Conservation (phyloP, 1,284 basidiomycete genomes). For the Ustilago loliicola region DNA sequence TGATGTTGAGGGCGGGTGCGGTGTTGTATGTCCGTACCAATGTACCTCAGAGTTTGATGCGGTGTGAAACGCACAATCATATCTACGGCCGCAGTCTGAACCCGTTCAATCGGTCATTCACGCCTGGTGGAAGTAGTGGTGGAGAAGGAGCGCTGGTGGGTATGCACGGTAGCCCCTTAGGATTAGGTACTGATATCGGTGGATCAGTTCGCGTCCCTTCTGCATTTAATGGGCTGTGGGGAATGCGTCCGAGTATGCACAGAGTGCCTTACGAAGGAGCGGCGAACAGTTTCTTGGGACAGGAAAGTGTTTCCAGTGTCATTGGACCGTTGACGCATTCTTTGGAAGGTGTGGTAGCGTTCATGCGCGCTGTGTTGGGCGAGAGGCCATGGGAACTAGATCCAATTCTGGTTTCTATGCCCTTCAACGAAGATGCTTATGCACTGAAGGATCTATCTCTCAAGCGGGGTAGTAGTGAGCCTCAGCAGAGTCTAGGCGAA, state of each 20-base stretch:
- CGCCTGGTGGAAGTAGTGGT: conserved; percentile 82
- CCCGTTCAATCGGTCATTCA: conserved; percentile 78
- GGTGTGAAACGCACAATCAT: conserved; percentile 86
- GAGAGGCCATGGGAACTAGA: conserved; percentile 79
- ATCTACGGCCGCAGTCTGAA: conserved; percentile 82
- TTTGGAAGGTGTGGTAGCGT: conserved; percentile 76
- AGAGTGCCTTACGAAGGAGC: conserved; percentile 79
- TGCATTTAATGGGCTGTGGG: conserved; percentile 83
- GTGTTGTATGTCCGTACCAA: conserved; percentile 86
- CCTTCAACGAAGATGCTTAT: conserved; percentile 48
- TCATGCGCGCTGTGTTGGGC: conserved; percentile 76
- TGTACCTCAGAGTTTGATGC: conserved; percentile 81
- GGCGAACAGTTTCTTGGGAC: conserved; percentile 72
- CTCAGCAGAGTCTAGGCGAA: neutral
- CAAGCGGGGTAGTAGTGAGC: neutral
- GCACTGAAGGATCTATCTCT: conserved; percentile 33
- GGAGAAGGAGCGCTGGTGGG: conserved; percentile 83
- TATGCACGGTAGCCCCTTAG: conserved; percentile 81
- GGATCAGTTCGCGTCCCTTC: conserved; percentile 80
- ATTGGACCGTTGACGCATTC: conserved; percentile 79
- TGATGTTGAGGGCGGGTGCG: conserved; percentile 81
- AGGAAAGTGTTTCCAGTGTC: conserved; percentile 79
- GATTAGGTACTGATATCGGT: conserved; percentile 81
- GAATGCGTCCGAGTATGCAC: conserved; percentile 82
- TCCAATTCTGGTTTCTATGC: conserved; percentile 39